Evolutionary conservation across 1,284 basidiomycete species (phyloP).

Genomic region (Austroboletus novae-zelandiae): DNA sequence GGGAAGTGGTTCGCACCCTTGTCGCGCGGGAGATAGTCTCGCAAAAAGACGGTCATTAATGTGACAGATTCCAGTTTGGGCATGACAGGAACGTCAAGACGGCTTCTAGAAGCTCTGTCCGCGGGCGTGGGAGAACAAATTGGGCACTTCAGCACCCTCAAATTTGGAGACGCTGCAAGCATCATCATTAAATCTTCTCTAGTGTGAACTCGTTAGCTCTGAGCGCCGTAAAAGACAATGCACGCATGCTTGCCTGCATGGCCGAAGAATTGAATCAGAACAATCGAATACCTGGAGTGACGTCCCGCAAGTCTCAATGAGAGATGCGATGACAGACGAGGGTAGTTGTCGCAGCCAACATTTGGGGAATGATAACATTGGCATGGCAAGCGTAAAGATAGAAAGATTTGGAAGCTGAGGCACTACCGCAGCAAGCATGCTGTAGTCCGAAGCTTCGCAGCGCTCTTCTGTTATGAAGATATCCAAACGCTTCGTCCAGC

Average conservation of each 20-base stretch:
- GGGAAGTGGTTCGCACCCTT: slow-evolving; percentile 28
- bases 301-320: slow-evolving; percentile 27
- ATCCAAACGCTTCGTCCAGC: slow-evolving; percentile 31
- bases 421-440: slow-evolving; percentile 22
- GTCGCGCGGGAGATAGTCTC: slow-evolving; percentile 31
- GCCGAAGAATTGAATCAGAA: slow-evolving; percentile 31
- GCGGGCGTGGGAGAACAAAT: slow-evolving; percentile 29
- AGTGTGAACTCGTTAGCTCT: slow-evolving; percentile 4
- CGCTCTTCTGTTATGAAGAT: slow-evolving; percentile 28
- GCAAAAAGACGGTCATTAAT: slow-evolving; percentile 29
- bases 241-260: slow-evolving; percentile 27
- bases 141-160: slow-evolving; percentile 29
- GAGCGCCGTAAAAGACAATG: background rate
- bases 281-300: slow-evolving; percentile 31
- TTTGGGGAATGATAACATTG: slow-evolving; percentile 26
- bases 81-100: slow-evolving; percentile 29
- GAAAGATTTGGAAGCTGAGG: slow-evolving; percentile 27
- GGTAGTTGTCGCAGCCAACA: slow-evolving; percentile 31
- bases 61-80: slow-evolving; percentile 27
- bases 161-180: slow-evolving; percentile 24
- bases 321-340: slow-evolving; percentile 18
- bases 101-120: slow-evolving; percentile 16
- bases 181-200: slow-evolving; percentile 32
- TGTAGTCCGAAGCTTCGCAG: slow-evolving; percentile 25
- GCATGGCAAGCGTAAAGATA: slow-evolving; percentile 28